These are phyloP conservation scores for Ceriops zippeliana DNA, from an alignment of 345 rosid species.

Conservation along the genomic window DNA sequence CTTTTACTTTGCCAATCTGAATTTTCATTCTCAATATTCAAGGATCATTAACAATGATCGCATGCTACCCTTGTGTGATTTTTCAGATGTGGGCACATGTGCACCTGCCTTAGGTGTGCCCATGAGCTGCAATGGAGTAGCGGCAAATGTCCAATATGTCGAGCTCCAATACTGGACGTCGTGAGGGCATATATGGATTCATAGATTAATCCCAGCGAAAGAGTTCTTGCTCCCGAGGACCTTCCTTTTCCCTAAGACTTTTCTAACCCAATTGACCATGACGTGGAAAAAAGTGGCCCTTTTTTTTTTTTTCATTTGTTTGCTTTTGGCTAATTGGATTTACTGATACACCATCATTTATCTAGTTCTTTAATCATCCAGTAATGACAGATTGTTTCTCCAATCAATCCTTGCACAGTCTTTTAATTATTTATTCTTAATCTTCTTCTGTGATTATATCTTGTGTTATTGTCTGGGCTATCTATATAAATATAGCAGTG, in stretches of 20 bases:
- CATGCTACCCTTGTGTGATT: not conserved
- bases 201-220: conserved; percentile 25
- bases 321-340: not conserved
- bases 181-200: conserved; percentile 65
- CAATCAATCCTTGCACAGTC: conserved; percentile 5
- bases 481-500: not conserved
- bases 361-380: conserved; percentile 1
- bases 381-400: conserved; percentile 3
- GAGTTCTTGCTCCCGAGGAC: conserved; percentile 58
- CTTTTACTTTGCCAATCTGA: not conserved
- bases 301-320: not conserved
- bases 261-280: conserved; percentile 3
- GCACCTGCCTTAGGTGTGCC: conserved; percentile 77
- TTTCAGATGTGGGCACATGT: conserved; percentile 88
- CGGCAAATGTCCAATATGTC: conserved; percentile 77
- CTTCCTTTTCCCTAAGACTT: conserved; percentile 13
- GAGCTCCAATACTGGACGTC: conserved; percentile 76
- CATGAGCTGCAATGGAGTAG: conserved; percentile 66
- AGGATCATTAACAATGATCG: not conserved
- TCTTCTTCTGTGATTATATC: not conserved
- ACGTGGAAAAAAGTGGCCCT: not conserved
- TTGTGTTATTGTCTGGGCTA: not conserved
- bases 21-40: not conserved
- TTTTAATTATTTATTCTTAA: not conserved
- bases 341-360: not conserved